phyloP scores from a whole-genome alignment of 768 basidiomycete species.

The Tulasnella sp. region DNA sequence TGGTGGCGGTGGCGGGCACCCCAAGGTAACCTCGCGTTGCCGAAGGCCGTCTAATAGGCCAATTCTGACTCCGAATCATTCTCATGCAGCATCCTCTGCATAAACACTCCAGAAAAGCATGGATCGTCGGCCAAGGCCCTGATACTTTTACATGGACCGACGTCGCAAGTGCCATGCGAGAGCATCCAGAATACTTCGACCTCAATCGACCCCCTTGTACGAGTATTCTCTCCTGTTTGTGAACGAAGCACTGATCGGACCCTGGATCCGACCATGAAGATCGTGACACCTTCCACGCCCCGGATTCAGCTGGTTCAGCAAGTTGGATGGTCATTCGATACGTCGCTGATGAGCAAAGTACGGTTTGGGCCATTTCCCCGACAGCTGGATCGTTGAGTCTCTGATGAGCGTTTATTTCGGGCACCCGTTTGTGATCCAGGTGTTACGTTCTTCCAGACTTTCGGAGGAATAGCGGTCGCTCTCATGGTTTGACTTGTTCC shows the following conservation, averaged over 20 bases:
- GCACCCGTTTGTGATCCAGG: not conserved
- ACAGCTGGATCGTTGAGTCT: not conserved
- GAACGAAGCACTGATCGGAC: not conserved
- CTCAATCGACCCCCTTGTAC: constrained; percentile 4
- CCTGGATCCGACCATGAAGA: not conserved
- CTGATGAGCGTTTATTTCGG: not conserved
- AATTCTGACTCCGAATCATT: not conserved
- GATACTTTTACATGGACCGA: not conserved
- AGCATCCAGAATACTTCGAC: not conserved
- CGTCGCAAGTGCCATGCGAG: constrained; percentile 4
- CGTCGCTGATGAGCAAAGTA: not conserved
- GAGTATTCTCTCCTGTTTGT: not conserved
- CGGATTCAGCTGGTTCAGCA: not conserved
- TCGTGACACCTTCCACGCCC: constrained; percentile 18
- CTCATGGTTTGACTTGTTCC: not conserved
- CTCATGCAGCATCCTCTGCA: constrained; percentile 18
- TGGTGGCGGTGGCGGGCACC: too few species aligned
- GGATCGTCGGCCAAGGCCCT: constrained; percentile 2
- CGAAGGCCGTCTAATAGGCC: not conserved
- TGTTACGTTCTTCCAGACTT: constrained; percentile 16
- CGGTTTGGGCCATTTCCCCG: not conserved
- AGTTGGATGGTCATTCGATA: constrained; percentile 18
- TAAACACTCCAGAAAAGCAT: constrained; percentile 16
- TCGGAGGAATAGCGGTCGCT: constrained; percentile 21
- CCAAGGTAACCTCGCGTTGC: not conserved